Evolutionary conservation across 2,329 filamentous ascomycete genomes (phyloP).

Genomic region (Ceratocystis ficicola): DNA sequence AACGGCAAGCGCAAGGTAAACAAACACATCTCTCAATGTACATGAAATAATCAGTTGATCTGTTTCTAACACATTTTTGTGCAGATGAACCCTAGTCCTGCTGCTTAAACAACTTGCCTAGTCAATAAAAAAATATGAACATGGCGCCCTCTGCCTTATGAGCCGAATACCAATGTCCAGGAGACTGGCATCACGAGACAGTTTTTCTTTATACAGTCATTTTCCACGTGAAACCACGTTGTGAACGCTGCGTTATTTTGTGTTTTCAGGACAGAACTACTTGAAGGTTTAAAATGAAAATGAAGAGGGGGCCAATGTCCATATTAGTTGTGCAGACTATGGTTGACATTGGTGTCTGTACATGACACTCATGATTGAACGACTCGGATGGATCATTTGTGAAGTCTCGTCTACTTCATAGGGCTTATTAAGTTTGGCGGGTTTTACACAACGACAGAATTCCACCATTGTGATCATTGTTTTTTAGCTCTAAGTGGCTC

Average conservation of each 20-base stretch:
- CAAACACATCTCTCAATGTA: conserved; percentile 5
- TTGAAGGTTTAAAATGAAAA: not conserved
- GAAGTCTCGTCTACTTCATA: not conserved
- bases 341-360: not conserved
- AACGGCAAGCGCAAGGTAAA: conserved; percentile 94
- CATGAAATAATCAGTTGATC: not conserved
- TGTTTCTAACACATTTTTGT: conserved; percentile 9
- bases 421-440: not conserved
- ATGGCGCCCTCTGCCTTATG: conserved; percentile 15
- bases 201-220: conserved; percentile 8
- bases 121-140: conserved; percentile 19
- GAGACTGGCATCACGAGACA: conserved; percentile 10
- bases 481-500: no score
- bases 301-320: not conserved
- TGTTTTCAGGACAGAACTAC: not conserved
- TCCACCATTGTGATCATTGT: no score
- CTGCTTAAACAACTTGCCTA: conserved; percentile 28
- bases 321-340: not conserved
- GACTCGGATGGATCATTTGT: not conserved
- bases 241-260: not conserved
- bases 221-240: not conserved
- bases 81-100: conserved; percentile 35
- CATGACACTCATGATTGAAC: not conserved
- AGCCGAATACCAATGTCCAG: conserved; percentile 18
- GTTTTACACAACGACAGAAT: no score